These are phyloP conservation scores for Boletus vinaceobasis DNA, from an alignment of 768 basidiomycete species.

Conservation along the genomic window DNA sequence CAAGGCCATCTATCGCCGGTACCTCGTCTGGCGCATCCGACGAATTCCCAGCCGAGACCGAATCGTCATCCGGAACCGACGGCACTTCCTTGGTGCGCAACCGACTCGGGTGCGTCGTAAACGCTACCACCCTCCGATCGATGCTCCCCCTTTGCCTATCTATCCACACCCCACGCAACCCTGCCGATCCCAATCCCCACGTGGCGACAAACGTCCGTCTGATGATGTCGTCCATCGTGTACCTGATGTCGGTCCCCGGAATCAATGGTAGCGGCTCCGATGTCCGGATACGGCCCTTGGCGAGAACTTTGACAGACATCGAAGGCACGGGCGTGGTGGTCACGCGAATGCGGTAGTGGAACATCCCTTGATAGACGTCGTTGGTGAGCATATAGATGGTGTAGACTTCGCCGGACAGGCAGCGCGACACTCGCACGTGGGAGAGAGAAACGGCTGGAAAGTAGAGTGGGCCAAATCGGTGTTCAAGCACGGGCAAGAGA, in stretches of 20 bases:
- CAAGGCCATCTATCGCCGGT: constrained; percentile 11
- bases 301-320: constrained; percentile 42
- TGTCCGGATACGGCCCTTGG: not conserved
- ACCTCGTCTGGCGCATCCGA: not conserved
- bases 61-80: not conserved
- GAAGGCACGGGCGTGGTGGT: constrained; percentile 24
- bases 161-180: constrained; percentile 26
- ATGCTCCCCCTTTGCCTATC: constrained; percentile 15
- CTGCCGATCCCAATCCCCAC: constrained; percentile 18
- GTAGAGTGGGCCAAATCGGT: constrained; percentile 29
- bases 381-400: constrained; percentile 41
- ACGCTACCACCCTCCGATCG: constrained; percentile 18
- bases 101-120: constrained; percentile 14
- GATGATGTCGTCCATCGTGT: not conserved
- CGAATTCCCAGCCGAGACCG: not conserved
- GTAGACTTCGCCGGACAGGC: constrained; percentile 36
- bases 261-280: not conserved
- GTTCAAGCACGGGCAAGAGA: constrained; percentile 17
- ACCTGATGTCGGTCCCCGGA: not conserved
- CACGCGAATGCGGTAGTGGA: constrained; percentile 42
- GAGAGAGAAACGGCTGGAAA: constrained; percentile 41
- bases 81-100: not conserved
- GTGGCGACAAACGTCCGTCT: constrained; percentile 11
- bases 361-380: constrained; percentile 46
- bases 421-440: constrained; percentile 33